These are phyloP conservation scores for Fusarium marasasianum DNA, from an alignment of 2,329 filamentous ascomycete genomes.

Conservation along the genomic window DNA sequence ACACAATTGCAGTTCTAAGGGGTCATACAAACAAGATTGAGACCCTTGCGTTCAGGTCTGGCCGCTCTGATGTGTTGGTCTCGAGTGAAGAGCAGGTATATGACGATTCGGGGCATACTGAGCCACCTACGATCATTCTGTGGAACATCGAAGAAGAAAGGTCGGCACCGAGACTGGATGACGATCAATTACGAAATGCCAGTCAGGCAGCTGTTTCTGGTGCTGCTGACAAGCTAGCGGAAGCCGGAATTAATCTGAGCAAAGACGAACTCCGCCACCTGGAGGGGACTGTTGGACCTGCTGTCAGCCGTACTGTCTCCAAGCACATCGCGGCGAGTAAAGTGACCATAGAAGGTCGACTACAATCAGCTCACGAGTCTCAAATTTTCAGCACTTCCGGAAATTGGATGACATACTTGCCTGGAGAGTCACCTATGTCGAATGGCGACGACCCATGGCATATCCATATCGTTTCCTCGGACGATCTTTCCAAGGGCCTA, in stretches of 20 bases:
- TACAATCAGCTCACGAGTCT: not conserved
- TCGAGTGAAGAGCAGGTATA: not conserved
- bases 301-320: not conserved
- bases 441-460: slow-evolving; percentile 2
- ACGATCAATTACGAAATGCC: not conserved
- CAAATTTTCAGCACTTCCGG: slow-evolving; percentile 12
- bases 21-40: slow-evolving; percentile 5
- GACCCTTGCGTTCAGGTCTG: not conserved
- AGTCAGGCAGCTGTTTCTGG: not conserved
- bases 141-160: slow-evolving; percentile 12
- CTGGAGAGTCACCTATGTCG: not conserved
- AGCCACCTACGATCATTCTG: slow-evolving; percentile 1
- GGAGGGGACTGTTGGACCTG: not conserved
- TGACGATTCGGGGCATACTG: not conserved
- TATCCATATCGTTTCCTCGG: not conserved
- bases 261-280: not conserved
- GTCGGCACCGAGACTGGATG: not conserved
- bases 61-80: not conserved
- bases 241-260: not conserved
- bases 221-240: not conserved
- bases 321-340: not conserved
- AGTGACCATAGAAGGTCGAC: not conserved
- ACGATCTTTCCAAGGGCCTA: not conserved
- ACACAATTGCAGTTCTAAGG: not conserved
- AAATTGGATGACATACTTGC: not conserved